phyloP scores from a whole-genome alignment of 495 filamentous ascomycete species.

The Xylaria intraflava region DNA sequence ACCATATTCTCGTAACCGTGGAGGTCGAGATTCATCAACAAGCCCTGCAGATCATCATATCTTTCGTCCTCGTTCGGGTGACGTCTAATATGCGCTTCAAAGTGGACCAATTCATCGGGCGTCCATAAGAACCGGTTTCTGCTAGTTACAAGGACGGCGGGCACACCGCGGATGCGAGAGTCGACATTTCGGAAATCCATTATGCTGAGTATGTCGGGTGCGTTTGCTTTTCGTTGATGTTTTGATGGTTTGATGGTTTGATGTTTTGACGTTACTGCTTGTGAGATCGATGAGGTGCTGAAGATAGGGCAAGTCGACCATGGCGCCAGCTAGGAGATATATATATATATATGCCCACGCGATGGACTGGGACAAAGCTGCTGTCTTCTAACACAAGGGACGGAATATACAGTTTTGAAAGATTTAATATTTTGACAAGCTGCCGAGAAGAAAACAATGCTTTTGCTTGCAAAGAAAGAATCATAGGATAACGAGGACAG shows the following conservation, averaged over 20 bases:
- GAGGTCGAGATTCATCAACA: neutral
- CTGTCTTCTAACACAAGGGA: neutral
- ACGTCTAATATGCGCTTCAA: neutral
- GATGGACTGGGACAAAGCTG: neutral
- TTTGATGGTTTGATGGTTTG: neutral
- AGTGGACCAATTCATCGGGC: neutral
- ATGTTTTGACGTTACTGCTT: neutral
- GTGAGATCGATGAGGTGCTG: neutral
- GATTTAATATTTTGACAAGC: neutral
- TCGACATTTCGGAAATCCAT: neutral
- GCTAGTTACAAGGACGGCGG: neutral
- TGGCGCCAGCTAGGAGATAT: neutral
- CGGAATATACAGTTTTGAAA: neutral
- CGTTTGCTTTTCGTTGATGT: neutral
- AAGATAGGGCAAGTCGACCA: neutral
- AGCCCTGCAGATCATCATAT: neutral
- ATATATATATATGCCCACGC: neutral
- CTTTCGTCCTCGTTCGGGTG: neutral
- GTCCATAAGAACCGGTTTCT: neutral
- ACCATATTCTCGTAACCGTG: neutral
- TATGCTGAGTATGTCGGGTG: neutral
- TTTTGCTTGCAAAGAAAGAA: neutral
- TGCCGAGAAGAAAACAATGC: neutral
- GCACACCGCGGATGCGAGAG: neutral
- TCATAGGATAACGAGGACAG: neutral